Conservation (phyloP, 164 flowering plant genomes). For the grape (Vitis vinifera) region ASM3070453v1 NC_081822.1:2757501-2758000, state of each 20-base stretch:
- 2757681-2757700: conserved; percentile 18
- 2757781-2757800: conserved; percentile 35
- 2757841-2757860: conserved; percentile 65
- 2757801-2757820: conserved; percentile 17
- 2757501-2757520: too few species aligned
- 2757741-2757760: conserved; percentile 49
- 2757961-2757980: background rate
- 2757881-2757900: conserved; percentile 77
- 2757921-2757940: conserved; percentile 55
- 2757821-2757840: conserved; percentile 29
- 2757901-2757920: conserved; percentile 84
- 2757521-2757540: background rate
- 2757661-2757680: background rate
- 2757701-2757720: conserved; percentile 22
- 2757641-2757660: conserved; percentile 2
- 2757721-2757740: conserved; percentile 24
- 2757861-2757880: conserved; percentile 59
- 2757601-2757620: background rate
- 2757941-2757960: conserved; percentile 39
- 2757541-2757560: background rate
- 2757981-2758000: background rate
- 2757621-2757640: background rate
- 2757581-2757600: background rate
- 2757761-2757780: conserved; percentile 32
- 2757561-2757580: background rate